Percentiles rank a stretch among this genome's conserved stretches.
phyloP scores from a whole-genome alignment of 148 eudicot genomes.

The Chenopodium quinoa region DNA sequence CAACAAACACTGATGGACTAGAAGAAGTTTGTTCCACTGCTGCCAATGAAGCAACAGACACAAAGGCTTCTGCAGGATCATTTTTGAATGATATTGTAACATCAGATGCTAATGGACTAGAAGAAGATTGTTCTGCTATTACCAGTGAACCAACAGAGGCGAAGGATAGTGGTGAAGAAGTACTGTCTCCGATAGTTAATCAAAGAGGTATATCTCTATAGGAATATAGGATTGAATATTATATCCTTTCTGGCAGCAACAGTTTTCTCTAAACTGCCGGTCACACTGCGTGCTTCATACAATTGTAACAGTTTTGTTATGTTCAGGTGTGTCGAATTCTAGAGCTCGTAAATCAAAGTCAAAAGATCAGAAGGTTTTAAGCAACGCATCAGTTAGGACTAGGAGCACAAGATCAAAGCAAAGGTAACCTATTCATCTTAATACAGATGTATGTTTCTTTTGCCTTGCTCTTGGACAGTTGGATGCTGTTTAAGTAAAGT shows the following conservation, averaged over 20 bases:
- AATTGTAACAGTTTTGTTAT: slow-evolving; percentile 8
- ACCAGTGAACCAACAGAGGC: slow-evolving; percentile 52
- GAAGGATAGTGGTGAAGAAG: slow-evolving; percentile 46
- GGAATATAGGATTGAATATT: neutral
- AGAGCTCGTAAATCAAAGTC: slow-evolving; percentile 44
- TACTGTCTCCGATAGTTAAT: slow-evolving; percentile 44
- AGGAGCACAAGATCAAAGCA: slow-evolving; percentile 48
- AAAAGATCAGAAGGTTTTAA: slow-evolving; percentile 34
- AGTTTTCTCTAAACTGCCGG: neutral
- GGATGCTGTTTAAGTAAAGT: neutral
- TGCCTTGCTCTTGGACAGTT: neutral
- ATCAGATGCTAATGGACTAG: neutral
- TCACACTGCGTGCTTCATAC: neutral
- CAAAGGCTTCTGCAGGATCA: slow-evolving; percentile 24
- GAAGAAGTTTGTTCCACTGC: slow-evolving; percentile 35
- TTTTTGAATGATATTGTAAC: slow-evolving; percentile 2
- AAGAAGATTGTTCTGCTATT: slow-evolving; percentile 35
- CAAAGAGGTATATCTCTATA: slow-evolving; percentile 40
- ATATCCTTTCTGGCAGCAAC: neutral
- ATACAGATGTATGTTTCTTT: neutral
- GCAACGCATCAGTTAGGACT: slow-evolving; percentile 35
- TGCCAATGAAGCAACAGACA: slow-evolving; percentile 52
- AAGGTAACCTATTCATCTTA: slow-evolving; percentile 37
- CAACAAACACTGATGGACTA: slow-evolving; percentile 16
- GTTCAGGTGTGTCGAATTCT: slow-evolving; percentile 49